A percentile compares a stretch with the other conserved stretches of the same genome.
Conservation (phyloP, 2,329 filamentous ascomycete genomes). For the Colletotrichum cereale region DNA sequence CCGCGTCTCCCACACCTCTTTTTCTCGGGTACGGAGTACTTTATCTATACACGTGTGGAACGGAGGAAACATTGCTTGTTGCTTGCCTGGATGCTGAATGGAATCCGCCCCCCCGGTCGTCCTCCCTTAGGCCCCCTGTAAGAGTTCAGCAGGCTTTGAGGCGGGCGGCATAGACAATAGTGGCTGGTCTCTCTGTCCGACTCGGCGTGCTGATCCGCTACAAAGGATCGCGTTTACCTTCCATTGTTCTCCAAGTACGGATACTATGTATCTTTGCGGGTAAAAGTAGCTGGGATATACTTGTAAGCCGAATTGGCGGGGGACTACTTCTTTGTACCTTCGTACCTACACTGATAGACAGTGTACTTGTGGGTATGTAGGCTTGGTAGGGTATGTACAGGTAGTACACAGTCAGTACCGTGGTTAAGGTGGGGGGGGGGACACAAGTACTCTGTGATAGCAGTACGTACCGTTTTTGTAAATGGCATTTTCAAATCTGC, state of each 20-base stretch:
- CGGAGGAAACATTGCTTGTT: background rate
- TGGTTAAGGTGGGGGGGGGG: background rate
- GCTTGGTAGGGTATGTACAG: background rate
- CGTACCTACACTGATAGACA: background rate
- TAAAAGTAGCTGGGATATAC: background rate
- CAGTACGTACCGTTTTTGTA: background rate
- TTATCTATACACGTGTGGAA: background rate
- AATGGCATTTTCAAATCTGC: constrained; percentile 16
- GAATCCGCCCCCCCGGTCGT: constrained; percentile 1
- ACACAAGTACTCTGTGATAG: too few relatives aligned
- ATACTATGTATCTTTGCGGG: background rate
- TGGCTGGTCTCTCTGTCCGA: background rate
- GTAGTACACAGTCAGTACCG: background rate
- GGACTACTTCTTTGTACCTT: background rate
- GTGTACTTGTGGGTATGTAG: too few relatives aligned
- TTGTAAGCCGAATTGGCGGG: background rate
- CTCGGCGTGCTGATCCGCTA: background rate
- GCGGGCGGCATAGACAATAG: background rate
- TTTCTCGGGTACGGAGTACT: background rate
- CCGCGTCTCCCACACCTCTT: background rate
- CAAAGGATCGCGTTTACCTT: background rate
- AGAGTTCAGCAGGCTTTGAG: background rate
- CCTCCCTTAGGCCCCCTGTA: background rate
- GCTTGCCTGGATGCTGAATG: background rate
- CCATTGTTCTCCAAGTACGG: background rate